Conservation (phyloP, 495 filamentous ascomycete genomes). For the Penicillium canariense region DNA sequence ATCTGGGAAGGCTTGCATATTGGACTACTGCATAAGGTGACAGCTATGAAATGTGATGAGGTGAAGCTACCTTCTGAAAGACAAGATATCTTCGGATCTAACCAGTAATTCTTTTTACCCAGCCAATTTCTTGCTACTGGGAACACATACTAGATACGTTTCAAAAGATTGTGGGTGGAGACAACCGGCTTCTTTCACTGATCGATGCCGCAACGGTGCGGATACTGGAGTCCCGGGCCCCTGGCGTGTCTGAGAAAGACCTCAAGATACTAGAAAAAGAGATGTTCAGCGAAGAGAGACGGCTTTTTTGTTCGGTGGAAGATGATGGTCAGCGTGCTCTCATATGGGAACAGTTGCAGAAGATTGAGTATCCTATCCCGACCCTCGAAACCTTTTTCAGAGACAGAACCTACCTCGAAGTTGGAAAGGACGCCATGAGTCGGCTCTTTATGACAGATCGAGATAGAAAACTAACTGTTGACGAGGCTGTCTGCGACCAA, state of each 20-base stretch:
- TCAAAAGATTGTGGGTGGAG: not conserved
- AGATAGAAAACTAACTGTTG: not conserved
- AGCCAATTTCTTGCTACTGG: not conserved
- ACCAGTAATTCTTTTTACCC: too few relatives aligned
- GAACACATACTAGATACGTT: not conserved
- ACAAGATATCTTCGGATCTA: too few relatives aligned
- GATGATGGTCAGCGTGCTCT: not conserved
- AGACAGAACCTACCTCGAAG: not conserved
- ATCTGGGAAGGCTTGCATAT: constrained; percentile 14
- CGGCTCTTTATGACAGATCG: not conserved
- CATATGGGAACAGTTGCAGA: not conserved
- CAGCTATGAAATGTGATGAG: constrained; percentile 15
- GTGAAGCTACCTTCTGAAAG: too few relatives aligned
- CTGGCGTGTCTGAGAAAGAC: too few relatives aligned
- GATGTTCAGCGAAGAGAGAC: too few relatives aligned
- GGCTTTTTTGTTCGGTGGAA: not conserved
- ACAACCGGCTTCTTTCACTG: not conserved
- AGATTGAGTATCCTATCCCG: not conserved
- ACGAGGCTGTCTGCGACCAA: too few relatives aligned
- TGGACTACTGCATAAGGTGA: constrained; percentile 13
- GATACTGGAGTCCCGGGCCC: not conserved
- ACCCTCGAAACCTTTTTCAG: not conserved
- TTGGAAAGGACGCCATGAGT: not conserved
- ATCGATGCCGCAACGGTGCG: not conserved
- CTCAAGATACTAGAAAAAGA: too few relatives aligned